Evolutionary conservation across 1,284 basidiomycete genomes (phyloP).

Genomic region (Irpex sp.): DNA sequence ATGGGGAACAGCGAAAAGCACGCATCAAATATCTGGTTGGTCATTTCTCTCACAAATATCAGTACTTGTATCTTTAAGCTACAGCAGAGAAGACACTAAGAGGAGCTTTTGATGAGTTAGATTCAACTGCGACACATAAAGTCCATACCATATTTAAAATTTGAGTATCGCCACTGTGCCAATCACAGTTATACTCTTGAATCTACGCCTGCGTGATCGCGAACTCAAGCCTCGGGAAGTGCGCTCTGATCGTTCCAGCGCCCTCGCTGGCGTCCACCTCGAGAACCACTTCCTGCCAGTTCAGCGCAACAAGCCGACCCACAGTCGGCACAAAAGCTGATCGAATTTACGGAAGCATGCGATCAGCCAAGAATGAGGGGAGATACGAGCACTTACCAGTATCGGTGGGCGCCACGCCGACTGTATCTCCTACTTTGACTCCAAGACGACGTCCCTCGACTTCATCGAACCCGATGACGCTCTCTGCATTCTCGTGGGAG

Average conservation of each 20-base stretch:
- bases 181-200: too few species aligned
- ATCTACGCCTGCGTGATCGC: neutral
- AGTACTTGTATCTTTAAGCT: too few species aligned
- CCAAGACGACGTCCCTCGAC: neutral
- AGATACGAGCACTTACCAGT: neutral
- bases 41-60: too few species aligned
- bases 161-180: too few species aligned
- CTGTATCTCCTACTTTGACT: neutral
- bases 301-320: neutral
- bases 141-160: too few species aligned
- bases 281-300: neutral
- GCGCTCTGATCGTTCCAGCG: neutral
- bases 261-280: neutral
- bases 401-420: neutral
- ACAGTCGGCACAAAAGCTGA: neutral
- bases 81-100: too few species aligned
- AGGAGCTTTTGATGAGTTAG: too few species aligned
- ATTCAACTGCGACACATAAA: too few species aligned
- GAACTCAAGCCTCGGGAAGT: neutral
- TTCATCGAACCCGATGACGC: neutral
- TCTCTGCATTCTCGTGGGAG: neutral
- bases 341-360: too few species aligned
- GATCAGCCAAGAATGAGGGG: too few species aligned
- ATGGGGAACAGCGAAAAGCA: too few species aligned
- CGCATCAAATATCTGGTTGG: too few species aligned